A percentile compares a stretch with the other conserved stretches of the same genome.
These are phyloP conservation scores for Pelargonium fulgidum DNA, from an alignment of 441 rosid species.

Conservation along the genomic window DNA sequence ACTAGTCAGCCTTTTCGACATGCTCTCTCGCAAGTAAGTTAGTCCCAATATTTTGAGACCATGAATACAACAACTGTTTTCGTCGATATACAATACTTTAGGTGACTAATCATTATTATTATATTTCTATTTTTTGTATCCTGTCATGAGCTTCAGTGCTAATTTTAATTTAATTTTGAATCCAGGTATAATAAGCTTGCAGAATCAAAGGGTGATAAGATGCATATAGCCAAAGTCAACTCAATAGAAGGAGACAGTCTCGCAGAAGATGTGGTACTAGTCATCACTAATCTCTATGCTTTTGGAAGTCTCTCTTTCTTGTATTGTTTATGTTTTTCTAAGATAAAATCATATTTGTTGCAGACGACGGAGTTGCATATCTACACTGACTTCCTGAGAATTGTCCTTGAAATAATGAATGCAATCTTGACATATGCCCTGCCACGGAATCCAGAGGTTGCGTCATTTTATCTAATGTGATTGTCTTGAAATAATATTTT, in stretches of 20 bases:
- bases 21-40: slow-evolving; percentile 93
- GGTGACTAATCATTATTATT: not conserved
- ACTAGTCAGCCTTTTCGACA: slow-evolving; percentile 91
- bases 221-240: slow-evolving; percentile 38
- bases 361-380: slow-evolving; percentile 96
- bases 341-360: slow-evolving; percentile 24
- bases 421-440: slow-evolving; percentile 92
- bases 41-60: slow-evolving; percentile 1
- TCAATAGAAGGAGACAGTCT: slow-evolving; percentile 43
- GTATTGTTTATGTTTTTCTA: slow-evolving; percentile 21
- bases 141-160: not conserved
- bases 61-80: slow-evolving; percentile 1
- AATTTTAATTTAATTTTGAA: not conserved
- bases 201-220: slow-evolving; percentile 55
- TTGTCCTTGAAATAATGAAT: slow-evolving; percentile 90
- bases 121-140: not conserved
- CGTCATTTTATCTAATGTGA: not conserved
- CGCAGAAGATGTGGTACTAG: slow-evolving; percentile 68
- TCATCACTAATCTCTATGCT: not conserved
- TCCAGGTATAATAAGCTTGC: slow-evolving; percentile 85
- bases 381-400: slow-evolving; percentile 92
- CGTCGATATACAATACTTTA: not conserved
- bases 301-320: not conserved
- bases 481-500: not conserved
- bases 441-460: slow-evolving; percentile 78